phyloP scores from a whole-genome alignment of 768 basidiomycete genomes.

The Royoungia palumana region DNA sequence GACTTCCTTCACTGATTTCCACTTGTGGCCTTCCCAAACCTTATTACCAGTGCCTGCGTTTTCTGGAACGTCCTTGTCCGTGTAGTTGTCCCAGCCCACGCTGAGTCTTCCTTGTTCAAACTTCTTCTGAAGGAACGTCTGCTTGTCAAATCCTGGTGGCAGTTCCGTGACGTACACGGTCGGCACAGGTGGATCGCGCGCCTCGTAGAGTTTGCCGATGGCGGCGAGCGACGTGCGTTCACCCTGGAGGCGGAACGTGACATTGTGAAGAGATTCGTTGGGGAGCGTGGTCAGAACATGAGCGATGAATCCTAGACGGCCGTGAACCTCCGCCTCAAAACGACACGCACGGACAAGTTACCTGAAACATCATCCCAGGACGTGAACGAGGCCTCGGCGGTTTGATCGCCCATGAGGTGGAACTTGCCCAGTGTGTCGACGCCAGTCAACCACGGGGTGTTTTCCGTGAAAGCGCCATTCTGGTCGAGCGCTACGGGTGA shows the following conservation, averaged over 20 bases:
- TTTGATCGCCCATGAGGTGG: slow-evolving; percentile 34
- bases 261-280: slow-evolving; percentile 23
- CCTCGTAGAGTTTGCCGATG: slow-evolving; percentile 28
- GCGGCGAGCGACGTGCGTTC: slow-evolving; percentile 27
- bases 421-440: slow-evolving; percentile 27
- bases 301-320: slow-evolving; percentile 31
- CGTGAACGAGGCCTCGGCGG: slow-evolving; percentile 29
- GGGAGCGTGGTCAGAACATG: slow-evolving; percentile 33
- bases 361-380: slow-evolving; percentile 35
- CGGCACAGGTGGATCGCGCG: slow-evolving; percentile 16
- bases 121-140: slow-evolving; percentile 30
- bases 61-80: slow-evolving; percentile 29
- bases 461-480: slow-evolving; percentile 35
- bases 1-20: slow-evolving; percentile 29
- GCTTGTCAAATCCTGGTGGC: slow-evolving; percentile 28
- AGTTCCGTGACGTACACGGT: slow-evolving; percentile 23
- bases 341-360: not conserved
- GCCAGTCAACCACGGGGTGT: slow-evolving; percentile 29
- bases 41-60: slow-evolving; percentile 31
- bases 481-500: slow-evolving; percentile 10
- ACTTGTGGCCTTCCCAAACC: slow-evolving; percentile 33
- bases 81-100: slow-evolving; percentile 33
- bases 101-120: slow-evolving; percentile 31
- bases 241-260: slow-evolving; percentile 36
- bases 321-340: not conserved